Evolutionary conservation across 768 basidiomycete species (phyloP), one percentile per base, ranked within the genome.

Genomic region (Coprinopsis cinerea): DNA sequence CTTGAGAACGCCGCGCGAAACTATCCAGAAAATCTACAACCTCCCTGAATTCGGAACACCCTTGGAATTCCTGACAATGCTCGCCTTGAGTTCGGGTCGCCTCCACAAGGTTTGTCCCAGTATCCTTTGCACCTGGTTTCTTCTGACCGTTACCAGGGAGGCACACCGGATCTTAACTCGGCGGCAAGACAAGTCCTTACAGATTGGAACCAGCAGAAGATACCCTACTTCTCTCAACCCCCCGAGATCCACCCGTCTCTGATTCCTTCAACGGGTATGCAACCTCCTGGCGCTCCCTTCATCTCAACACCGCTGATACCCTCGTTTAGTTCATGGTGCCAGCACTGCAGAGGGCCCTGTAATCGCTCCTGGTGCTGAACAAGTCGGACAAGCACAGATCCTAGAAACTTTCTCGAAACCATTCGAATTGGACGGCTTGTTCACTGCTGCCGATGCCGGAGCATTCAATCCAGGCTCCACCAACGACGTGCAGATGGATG

Each of bases 151-250:
- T 24, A 11, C 18, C 27, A 90, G 87, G 93, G 93, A 25, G 95
- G 95, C 42, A 86, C 92, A 0, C 94, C 95, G 1, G 92, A 97
- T 64, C 64, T 94, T 26, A 79, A 85, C 36, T 74, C 86, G 4
- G 79, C 92, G 0, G 92, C 94, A 0, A 83, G 90, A 26, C 81
- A 85, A 13, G 77, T 97, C 20, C 66, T 97, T 1, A 79, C 73
- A 43, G 93, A 99, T 62, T 99, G 95, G 94, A 97, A 97, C 59
- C 82, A 90, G 50, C 92, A 96, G 64, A 95, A 92, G 61, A 95
- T 97, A 10, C 87, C 90, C 0, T 98, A 90, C 68, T 89, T 76
- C 68, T 89, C 92, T 3, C 63, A 71, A 1, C 92, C 93, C 7
- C 93, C 95, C 0, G 60, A 71, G 6, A 63, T 89, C 1, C 91